These are phyloP conservation scores for Ilex aquifolium DNA, from an alignment of 257 asterid genomes.

Conservation along the genomic window DNA sequence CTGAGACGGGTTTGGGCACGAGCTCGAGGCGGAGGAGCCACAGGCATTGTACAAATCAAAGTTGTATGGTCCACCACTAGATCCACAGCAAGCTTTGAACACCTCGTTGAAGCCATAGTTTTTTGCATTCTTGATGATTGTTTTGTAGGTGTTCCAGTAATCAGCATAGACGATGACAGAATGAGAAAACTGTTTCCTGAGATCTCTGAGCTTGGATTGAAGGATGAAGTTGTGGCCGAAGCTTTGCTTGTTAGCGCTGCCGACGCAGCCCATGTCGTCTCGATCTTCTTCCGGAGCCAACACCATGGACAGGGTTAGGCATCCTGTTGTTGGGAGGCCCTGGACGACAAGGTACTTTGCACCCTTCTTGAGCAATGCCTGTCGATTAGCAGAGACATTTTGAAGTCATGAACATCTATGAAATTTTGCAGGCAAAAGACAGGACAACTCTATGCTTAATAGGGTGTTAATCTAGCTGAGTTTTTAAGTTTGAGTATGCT, in stretches of 20 bases:
- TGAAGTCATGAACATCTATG: too few species aligned
- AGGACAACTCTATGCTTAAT: too few species aligned
- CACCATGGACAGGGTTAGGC: constrained; percentile 57
- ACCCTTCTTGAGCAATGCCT: constrained; percentile 60
- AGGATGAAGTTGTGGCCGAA: constrained; percentile 48
- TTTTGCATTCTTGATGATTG: constrained; percentile 29
- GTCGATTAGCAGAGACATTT: background rate
- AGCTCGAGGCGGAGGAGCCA: constrained; percentile 47
- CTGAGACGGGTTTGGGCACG: constrained; percentile 50
- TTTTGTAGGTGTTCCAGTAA: constrained; percentile 44
- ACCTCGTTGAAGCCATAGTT: constrained; percentile 51
- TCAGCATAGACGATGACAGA: constrained; percentile 57
- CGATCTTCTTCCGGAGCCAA: constrained; percentile 46
- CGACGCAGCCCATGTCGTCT: constrained; percentile 57
- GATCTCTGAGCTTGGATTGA: constrained; percentile 25
- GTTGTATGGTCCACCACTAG: constrained; percentile 44
- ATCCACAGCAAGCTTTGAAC: constrained; percentile 68
- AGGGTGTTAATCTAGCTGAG: too few species aligned
- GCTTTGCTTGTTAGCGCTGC: constrained; percentile 34
- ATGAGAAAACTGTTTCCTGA: constrained; percentile 40
- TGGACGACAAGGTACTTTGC: constrained; percentile 67
- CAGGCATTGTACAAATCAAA: constrained; percentile 46
- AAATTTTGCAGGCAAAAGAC: too few species aligned
- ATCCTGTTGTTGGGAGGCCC: constrained; percentile 87
- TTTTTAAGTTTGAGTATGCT: too few species aligned